A percentile compares a stretch with the other conserved stretches of the same genome.
These are phyloP conservation scores for Anthoceros angustus DNA, from an alignment of 225 moss, liverwort and hornwort species.

Conservation along the genomic window DNA sequence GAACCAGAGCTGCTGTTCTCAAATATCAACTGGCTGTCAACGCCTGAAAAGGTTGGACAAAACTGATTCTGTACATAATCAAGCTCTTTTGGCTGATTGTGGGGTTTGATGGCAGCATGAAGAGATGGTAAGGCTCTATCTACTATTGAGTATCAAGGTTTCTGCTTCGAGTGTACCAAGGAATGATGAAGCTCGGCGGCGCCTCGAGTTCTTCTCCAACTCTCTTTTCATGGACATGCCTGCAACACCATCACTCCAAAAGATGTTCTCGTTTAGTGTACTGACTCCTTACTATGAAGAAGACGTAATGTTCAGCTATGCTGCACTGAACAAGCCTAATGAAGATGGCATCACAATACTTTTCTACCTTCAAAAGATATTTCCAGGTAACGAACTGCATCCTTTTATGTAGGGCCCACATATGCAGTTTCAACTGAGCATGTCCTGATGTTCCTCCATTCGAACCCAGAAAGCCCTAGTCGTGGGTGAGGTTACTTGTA, in stretches of 20 bases:
- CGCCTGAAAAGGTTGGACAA: slow-evolving; percentile 14
- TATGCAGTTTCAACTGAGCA: too few relatives aligned
- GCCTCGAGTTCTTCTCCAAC: slow-evolving; percentile 80
- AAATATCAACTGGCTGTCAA: slow-evolving; percentile 49
- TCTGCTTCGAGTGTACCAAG: slow-evolving; percentile 71
- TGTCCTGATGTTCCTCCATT: too few relatives aligned
- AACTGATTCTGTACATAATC: too few relatives aligned
- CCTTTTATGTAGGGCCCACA: too few relatives aligned
- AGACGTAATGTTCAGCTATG: slow-evolving; percentile 79
- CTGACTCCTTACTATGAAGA: slow-evolving; percentile 91
- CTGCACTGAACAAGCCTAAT: slow-evolving; percentile 36
- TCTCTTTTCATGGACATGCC: slow-evolving; percentile 99
- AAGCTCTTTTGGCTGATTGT: too few relatives aligned
- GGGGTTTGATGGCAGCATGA: slow-evolving; percentile 22
- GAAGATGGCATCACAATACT: slow-evolving; percentile 83
- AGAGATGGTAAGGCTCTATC: slow-evolving; percentile 56
- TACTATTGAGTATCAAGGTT: slow-evolving; percentile 66
- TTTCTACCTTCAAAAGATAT: slow-evolving; percentile 91
- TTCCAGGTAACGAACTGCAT: slow-evolving; percentile 37
- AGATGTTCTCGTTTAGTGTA: slow-evolving; percentile 95
- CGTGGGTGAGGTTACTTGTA: too few relatives aligned
- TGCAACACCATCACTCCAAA: slow-evolving; percentile 50
- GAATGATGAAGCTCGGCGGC: slow-evolving; percentile 85
- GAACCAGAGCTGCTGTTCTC: slow-evolving; percentile 37
- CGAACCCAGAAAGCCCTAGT: too few relatives aligned